A percentile compares a stretch with the other conserved stretches of the same genome.
Conservation (phyloP, 2,329 filamentous ascomycete genomes). For the Colletotrichum eremochloae region DNA sequence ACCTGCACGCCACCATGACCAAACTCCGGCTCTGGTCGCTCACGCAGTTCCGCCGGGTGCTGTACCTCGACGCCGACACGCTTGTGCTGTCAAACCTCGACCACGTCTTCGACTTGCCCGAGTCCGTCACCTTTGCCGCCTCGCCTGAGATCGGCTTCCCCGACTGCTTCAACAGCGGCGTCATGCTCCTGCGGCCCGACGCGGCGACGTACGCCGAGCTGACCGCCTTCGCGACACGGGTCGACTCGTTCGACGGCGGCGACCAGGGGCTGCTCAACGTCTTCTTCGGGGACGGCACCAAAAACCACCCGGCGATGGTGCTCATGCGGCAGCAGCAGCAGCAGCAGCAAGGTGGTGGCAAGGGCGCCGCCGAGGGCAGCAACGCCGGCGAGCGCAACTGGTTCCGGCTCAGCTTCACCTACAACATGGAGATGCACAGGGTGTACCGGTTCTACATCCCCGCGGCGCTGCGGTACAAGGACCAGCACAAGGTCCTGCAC, state of each 20-base stretch:
- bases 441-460: conserved; percentile 45
- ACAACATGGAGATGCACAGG: conserved; percentile 46
- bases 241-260: conserved; percentile 80
- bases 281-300: conserved; percentile 65
- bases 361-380: not conserved
- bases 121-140: conserved; percentile 54
- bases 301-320: conserved; percentile 50
- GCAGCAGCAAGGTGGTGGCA: not conserved
- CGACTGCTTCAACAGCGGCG: conserved; percentile 77
- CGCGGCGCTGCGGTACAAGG: conserved; percentile 42
- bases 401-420: conserved; percentile 45
- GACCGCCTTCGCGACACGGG: conserved; percentile 69
- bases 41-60: conserved; percentile 65
- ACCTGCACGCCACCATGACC: conserved; percentile 76
- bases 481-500: conserved; percentile 71
- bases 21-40: conserved; percentile 79
- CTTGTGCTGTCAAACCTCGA: conserved; percentile 75
- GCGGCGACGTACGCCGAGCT: conserved; percentile 75
- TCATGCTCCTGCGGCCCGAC: conserved; percentile 76
- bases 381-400: conserved; percentile 43
- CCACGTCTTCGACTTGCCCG: conserved; percentile 77
- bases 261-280: conserved; percentile 79
- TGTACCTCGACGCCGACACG: conserved; percentile 73
- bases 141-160: conserved; percentile 80
- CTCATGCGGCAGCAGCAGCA: not conserved